phyloP scores from a whole-genome alignment of 2,329 filamentous ascomycete genomes.

The Hypoxylon sp. region DNA sequence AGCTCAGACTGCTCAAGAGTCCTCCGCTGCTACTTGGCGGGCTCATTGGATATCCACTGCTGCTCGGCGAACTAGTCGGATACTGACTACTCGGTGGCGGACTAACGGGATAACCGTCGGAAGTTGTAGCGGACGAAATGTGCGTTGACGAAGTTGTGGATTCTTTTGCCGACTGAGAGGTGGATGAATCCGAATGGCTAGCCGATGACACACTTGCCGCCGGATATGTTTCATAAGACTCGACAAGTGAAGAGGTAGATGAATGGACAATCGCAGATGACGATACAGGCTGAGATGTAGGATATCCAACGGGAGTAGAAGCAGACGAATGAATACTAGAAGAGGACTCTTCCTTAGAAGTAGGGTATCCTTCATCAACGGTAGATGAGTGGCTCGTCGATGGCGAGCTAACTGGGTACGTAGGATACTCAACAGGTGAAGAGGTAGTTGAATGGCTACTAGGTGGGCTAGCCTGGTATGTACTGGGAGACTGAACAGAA shows the following conservation, averaged over 20 bases:
- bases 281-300: conserved; percentile 18
- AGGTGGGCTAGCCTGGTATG: conserved; percentile 25
- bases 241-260: conserved; percentile 25
- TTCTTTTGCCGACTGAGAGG: conserved; percentile 8
- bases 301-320: conserved; percentile 13
- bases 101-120: conserved; percentile 41
- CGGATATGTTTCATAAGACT: conserved; percentile 23
- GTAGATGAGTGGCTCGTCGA: conserved; percentile 18
- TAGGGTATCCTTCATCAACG: conserved; percentile 18
- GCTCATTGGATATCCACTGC: conserved; percentile 24
- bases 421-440: conserved; percentile 29
- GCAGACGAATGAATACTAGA: conserved; percentile 15
- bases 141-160: conserved; percentile 20
- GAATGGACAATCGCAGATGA: conserved; percentile 17
- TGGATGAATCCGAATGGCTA: conserved; percentile 22
- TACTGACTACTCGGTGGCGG: conserved; percentile 33
- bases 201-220: conserved; percentile 19
- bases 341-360: background rate
- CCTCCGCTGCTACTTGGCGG: conserved; percentile 45
- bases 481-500: conserved; percentile 13
- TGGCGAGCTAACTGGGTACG: conserved; percentile 23
- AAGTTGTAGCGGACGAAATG: conserved; percentile 13
- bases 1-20: conserved; percentile 52
- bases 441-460: conserved; percentile 27
- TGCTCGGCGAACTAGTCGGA: conserved; percentile 13